Evolutionary conservation across 495 filamentous ascomycete genomes (phyloP), one percentile per base, ranked within the genome.

Genomic region (Viridothelium virens): DNA sequence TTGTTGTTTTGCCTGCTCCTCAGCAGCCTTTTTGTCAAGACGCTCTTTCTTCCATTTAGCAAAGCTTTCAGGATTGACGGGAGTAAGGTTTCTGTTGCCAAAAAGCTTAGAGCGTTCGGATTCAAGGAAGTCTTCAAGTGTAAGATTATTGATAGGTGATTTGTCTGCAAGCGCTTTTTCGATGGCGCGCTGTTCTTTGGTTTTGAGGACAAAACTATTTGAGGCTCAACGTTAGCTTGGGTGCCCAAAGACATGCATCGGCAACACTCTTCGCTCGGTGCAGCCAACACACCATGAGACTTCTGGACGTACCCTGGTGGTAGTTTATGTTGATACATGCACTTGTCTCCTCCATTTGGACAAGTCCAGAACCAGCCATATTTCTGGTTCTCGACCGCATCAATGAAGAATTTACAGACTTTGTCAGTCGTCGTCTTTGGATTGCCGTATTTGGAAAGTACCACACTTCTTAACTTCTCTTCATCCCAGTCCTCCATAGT

Each of bases 361-460:
- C 94, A 99, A 44, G 83, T 81, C 94, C 94, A 99, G 79, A 97
- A 96, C 94, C 94, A 99, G 69, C 94, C 94, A 71, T 99, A 99
- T 79, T 97, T 97, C 70, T 89, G 88, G 70, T 97, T 94, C 79
- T 99, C 94, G 63, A 99, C 92, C 2, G 94, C 94, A 66, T 95
- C 91, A 77, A 97, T 94, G 78, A 99, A 99, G 81, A 80, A 96
- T 79, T 97, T 99, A 89, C 94, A 99, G 66, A 97, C 92, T 77
- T 96, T 99, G 72, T 99, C 94, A 67, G 94, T 99, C 7, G 91
- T 91, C 50, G 93, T 96, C 71, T 88, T 84, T 64, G 94, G 94
- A 80, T 99, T 99, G 14, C 94, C 94, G 74, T 97, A 95, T 80
- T 97, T 99, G 72, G 89, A 93, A 72, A 92, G 70, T 41, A 99